Evolutionary conservation across 306 rosid species (phyloP), one percentile per base, ranked within the genome.

Genomic region (Carpinus fangiana): DNA sequence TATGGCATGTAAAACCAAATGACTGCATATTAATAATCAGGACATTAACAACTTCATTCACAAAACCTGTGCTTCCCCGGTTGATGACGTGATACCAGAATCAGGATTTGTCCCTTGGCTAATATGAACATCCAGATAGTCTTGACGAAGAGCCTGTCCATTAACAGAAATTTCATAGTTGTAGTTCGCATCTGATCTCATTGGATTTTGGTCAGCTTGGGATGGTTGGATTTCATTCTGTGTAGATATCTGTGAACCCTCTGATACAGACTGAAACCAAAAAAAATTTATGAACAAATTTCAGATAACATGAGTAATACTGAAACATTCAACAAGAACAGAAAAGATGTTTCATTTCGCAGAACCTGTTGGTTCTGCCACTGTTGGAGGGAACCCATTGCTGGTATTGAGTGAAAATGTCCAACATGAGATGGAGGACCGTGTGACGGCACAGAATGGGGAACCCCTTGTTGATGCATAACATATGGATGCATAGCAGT

Each of bases 321-420:
- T 7, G 21, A 54, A 47, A n/a, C 31, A 67, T 16, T 72, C 21
- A 54, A 61, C 1, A 54, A 23, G 61, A 18, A 79, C 70, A 46
- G 21, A 70, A 66, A 57, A 65, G 26, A 76, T 77, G 50, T 31
- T 14, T 71, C 52, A 38, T 75, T 53, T 66, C 48, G 46, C 45
- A 79, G 59, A 74, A 96, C 99, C 96, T 89, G 97, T 70, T 89
- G 94, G 86, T 86, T 87, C 73, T 91, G 96, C 97, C 98, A 96
- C 70, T 89, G 97, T 81, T 93, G 99, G 76, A 89, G 80, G 84
- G 93, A 91, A 28, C 94, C 85, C 78, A 92, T 74, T 76, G 93
- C 82, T 3, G 95, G 88, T 82, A 86, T 80, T 8, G 93, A 82
- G 50, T 93, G 93, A 84, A 89, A 96, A 76, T 90, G 92, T 67